phyloP scores from a whole-genome alignment of 2,329 filamentous ascomycete genomes.

The Diaporthe sp. region DNA sequence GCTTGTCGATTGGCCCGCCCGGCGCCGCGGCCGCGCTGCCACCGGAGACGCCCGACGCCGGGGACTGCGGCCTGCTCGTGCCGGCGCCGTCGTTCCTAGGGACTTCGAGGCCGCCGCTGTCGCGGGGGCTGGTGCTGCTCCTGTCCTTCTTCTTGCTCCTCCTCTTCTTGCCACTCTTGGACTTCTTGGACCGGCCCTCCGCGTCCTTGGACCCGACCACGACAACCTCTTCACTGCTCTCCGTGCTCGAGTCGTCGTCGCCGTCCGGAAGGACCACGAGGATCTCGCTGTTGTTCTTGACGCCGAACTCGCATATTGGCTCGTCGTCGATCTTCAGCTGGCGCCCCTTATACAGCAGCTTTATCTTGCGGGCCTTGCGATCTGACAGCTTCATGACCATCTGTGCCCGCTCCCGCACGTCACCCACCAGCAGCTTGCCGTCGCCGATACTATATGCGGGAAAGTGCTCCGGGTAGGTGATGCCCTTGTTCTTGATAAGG shows the following conservation, averaged over 20 bases:
- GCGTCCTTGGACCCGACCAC: conserved; percentile 62
- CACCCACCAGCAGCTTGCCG: conserved; percentile 76
- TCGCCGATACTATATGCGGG: conserved; percentile 82
- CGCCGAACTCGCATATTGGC: conserved; percentile 70
- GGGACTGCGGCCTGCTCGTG: conserved; percentile 56
- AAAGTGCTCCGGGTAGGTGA: conserved; percentile 79
- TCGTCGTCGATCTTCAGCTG: conserved; percentile 75
- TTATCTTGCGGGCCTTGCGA: conserved; percentile 66
- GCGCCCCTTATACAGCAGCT: conserved; percentile 81
- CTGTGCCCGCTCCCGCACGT: conserved; percentile 77
- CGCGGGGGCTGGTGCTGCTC: conserved; percentile 60
- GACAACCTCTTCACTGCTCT: conserved; percentile 59
- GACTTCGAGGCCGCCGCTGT: conserved; percentile 59
- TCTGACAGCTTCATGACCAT: conserved; percentile 75
- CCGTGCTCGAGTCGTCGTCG: conserved; percentile 55
- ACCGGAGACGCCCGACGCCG: conserved; percentile 48
- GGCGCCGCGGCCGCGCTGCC: conserved; percentile 50
- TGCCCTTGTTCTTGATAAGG: conserved; percentile 76
- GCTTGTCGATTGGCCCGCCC: conserved; percentile 68
- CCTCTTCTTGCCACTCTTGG: conserved; percentile 53
- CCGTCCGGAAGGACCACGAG: conserved; percentile 70
- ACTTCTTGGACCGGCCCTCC: conserved; percentile 58
- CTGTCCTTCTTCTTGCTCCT: conserved; percentile 59
- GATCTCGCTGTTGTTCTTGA: conserved; percentile 75
- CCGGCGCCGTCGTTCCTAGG: conserved; percentile 50